A percentile compares a stretch with the other conserved stretches of the same genome.
phyloP scores from a whole-genome alignment of 148 eudicot genomes.

The Pharnaceum exiguum region DNA sequence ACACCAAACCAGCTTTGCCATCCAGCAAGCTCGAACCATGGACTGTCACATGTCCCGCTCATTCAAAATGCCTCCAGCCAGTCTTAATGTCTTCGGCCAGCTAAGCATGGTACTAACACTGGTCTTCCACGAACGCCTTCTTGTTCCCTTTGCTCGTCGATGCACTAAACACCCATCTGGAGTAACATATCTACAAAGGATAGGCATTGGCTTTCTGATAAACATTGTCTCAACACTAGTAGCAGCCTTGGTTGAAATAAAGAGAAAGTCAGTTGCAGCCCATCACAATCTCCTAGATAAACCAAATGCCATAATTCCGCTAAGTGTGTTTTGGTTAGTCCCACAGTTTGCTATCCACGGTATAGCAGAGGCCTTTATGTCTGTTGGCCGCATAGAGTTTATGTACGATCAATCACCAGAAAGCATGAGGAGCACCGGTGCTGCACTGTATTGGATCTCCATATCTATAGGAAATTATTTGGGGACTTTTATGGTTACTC shows the following conservation, averaged over 20 bases:
- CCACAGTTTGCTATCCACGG: slow-evolving; percentile 49
- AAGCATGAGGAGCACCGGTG: slow-evolving; percentile 52
- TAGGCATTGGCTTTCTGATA: slow-evolving; percentile 46
- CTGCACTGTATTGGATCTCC: slow-evolving; percentile 39
- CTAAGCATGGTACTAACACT: slow-evolving; percentile 35
- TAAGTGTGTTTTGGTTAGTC: slow-evolving; percentile 52
- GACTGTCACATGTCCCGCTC: slow-evolving; percentile 43
- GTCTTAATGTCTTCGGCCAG: slow-evolving; percentile 35
- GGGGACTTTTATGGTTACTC: slow-evolving; percentile 44
- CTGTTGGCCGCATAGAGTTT: slow-evolving; percentile 49
- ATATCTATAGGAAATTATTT: slow-evolving; percentile 40
- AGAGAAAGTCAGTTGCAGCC: slow-evolving; percentile 40
- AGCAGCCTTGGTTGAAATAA: slow-evolving; percentile 40
- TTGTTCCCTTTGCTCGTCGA: slow-evolving; percentile 42
- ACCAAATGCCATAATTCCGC: slow-evolving; percentile 36
- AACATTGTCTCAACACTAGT: slow-evolving; percentile 39
- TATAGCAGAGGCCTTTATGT: slow-evolving; percentile 37
- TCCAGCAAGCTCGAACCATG: slow-evolving; percentile 59
- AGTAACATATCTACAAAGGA: slow-evolving; percentile 48
- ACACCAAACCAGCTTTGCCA: slow-evolving; percentile 41
- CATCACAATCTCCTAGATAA: slow-evolving; percentile 31
- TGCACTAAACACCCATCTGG: slow-evolving; percentile 49
- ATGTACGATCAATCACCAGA: slow-evolving; percentile 56
- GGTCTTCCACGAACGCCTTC: slow-evolving; percentile 39
- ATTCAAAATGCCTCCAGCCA: slow-evolving; percentile 60